Evolutionary conservation across 371 early-diverging fungal species (phyloP).

Genomic region (Enteropsectra breve): DNA sequence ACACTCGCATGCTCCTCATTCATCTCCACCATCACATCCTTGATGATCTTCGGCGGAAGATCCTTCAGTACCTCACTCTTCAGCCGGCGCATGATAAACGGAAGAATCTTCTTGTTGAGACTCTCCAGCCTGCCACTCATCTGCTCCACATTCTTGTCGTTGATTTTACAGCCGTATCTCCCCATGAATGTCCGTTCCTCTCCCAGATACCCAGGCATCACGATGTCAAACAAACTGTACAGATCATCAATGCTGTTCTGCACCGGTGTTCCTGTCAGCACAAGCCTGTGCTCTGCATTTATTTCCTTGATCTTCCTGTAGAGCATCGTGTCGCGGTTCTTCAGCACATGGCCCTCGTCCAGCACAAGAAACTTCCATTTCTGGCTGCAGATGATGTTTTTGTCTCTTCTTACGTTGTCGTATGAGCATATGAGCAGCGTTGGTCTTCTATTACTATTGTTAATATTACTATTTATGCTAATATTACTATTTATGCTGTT

Average conservation of each 20-base stretch:
- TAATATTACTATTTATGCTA: neutral
- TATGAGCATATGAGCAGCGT: neutral
- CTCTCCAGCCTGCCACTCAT: slow-evolving; percentile 66
- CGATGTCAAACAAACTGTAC: slow-evolving; percentile 70
- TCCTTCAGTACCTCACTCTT: slow-evolving; percentile 94
- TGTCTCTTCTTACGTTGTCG: slow-evolving; percentile 16
- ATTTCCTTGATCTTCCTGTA: slow-evolving; percentile 72
- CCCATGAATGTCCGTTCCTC: slow-evolving; percentile 54
- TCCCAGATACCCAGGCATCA: slow-evolving; percentile 74
- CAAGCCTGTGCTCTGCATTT: slow-evolving; percentile 72
- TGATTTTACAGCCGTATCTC: slow-evolving; percentile 64
- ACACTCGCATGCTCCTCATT: slow-evolving; percentile 69
- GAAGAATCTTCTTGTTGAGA: slow-evolving; percentile 84
- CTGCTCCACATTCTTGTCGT: slow-evolving; percentile 56
- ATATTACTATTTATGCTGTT: slow-evolving; percentile 18
- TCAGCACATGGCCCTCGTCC: slow-evolving; percentile 98
- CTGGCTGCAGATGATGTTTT: neutral
- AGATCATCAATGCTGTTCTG: slow-evolving; percentile 72
- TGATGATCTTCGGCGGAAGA: slow-evolving; percentile 94
- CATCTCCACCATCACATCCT: slow-evolving; percentile 87
- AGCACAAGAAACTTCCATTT: slow-evolving; percentile 84
- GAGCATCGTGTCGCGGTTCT: slow-evolving; percentile 82
- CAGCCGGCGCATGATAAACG: slow-evolving; percentile 85
- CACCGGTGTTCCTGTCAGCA: slow-evolving; percentile 92
- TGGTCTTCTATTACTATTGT: neutral